Conservation (phyloP, 192 early-diverging fungal genomes). For the Podila horticola region DNA sequence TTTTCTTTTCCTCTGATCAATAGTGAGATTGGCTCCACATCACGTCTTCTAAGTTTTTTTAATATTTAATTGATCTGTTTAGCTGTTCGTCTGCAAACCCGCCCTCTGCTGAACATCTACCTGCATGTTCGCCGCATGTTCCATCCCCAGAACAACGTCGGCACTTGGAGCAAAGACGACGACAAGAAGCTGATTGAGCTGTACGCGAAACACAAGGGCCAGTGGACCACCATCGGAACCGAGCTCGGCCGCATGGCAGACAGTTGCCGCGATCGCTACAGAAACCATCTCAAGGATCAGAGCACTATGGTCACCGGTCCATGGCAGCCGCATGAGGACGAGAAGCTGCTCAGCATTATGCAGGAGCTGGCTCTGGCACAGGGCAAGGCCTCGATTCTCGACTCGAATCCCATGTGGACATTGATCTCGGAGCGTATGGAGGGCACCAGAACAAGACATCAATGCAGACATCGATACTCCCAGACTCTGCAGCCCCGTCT, state of each 20-base stretch:
- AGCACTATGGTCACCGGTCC: slow-evolving; percentile 49
- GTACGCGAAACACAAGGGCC: slow-evolving; percentile 33
- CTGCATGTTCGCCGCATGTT: slow-evolving; percentile 51
- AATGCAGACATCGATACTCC: slow-evolving; percentile 48
- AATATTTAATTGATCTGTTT: neutral
- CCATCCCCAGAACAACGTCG: slow-evolving; percentile 52
- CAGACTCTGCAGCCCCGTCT: slow-evolving; percentile 48
- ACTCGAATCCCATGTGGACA: slow-evolving; percentile 53
- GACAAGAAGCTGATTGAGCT: slow-evolving; percentile 45
- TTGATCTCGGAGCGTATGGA: slow-evolving; percentile 47
- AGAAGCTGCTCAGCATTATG: slow-evolving; percentile 39
- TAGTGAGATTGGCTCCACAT: neutral
- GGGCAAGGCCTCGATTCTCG: slow-evolving; percentile 39
- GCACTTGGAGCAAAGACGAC: slow-evolving; percentile 53
- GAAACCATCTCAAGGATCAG: slow-evolving; percentile 41
- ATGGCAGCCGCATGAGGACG: slow-evolving; percentile 48
- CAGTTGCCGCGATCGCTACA: slow-evolving; percentile 51
- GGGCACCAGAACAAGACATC: slow-evolving; percentile 46
- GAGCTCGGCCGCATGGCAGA: slow-evolving; percentile 50
- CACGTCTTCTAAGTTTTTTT: neutral
- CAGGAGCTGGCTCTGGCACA: slow-evolving; percentile 49
- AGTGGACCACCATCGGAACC: slow-evolving; percentile 54
- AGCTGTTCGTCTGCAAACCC: slow-evolving; percentile 38
- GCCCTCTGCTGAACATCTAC: slow-evolving; percentile 48
- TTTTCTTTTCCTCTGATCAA: too few relatives aligned